phyloP scores from a whole-genome alignment of 192 early-diverging fungal species.

The Oehlia diaphana region DNA sequence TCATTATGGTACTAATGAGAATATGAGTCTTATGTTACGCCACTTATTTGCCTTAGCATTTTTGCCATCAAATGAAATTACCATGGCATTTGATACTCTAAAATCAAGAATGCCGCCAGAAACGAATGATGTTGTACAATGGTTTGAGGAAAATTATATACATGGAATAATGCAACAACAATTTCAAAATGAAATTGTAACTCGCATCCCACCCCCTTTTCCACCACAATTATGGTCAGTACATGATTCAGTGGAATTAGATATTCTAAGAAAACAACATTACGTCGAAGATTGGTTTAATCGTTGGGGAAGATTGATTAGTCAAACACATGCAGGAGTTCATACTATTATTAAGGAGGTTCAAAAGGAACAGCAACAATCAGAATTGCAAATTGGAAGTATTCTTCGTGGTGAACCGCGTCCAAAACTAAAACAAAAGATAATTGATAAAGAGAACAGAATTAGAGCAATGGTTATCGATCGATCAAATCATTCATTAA shows the following conservation, averaged over 20 bases:
- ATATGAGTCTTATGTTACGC: neutral
- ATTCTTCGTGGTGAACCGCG: constrained; percentile 2
- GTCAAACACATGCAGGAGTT: neutral
- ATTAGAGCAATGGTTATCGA: constrained; percentile 3
- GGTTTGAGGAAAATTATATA: constrained; percentile 12
- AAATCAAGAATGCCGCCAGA: neutral
- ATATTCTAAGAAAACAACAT: neutral
- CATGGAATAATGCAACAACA: neutral
- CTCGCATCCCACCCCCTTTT: neutral
- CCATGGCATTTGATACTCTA: neutral
- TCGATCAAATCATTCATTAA: too few relatives aligned
- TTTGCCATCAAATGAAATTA: neutral
- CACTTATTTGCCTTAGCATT: constrained; percentile 16
- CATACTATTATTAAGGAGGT: constrained; percentile 7
- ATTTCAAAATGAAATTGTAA: neutral
- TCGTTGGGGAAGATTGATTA: neutral
- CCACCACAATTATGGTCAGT: constrained; percentile 10
- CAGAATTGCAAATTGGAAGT: neutral
- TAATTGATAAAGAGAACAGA: constrained; percentile 2
- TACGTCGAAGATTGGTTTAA: neutral
- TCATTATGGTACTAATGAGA: neutral
- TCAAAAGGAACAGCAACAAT: constrained; percentile 11
- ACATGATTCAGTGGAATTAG: neutral
- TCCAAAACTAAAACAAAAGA: neutral
- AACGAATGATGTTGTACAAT: neutral